Percentiles rank a stretch among this genome's conserved stretches.
These are phyloP conservation scores for Salvia miltiorrhiza DNA, from an alignment of 257 asterid species.

Conservation along the genomic window DNA sequence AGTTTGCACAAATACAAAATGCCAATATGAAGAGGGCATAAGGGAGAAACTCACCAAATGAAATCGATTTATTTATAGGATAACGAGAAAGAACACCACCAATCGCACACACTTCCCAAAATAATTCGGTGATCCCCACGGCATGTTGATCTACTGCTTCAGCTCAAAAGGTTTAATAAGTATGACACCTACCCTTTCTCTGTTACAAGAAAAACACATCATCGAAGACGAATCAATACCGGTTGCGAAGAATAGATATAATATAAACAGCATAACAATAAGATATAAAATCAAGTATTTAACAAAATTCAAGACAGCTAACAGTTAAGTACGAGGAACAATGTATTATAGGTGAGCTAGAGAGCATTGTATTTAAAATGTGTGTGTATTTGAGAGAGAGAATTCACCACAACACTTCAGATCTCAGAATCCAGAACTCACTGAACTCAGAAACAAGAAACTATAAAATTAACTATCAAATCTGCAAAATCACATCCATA, in stretches of 20 bases:
- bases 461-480: not conserved
- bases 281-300: not conserved
- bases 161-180: slow-evolving; percentile 20
- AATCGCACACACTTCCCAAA: slow-evolving; percentile 61
- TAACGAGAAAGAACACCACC: slow-evolving; percentile 64
- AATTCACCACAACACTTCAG: not conserved
- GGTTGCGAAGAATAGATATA: not conserved
- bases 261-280: not conserved
- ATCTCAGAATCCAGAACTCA: not conserved
- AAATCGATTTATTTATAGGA: slow-evolving; percentile 51
- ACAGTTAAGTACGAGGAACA: not conserved
- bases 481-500: not conserved
- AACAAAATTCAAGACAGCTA: not conserved
- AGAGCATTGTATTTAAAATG: not conserved
- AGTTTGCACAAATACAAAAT: not conserved
- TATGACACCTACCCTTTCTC: slow-evolving; percentile 31
- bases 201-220: slow-evolving; percentile 1
- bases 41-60: slow-evolving; percentile 43
- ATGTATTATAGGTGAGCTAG: not conserved
- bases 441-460: not conserved
- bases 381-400: not conserved
- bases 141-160: slow-evolving; percentile 57
- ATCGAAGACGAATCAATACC: not conserved
- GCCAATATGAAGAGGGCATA: not conserved
- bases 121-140: slow-evolving; percentile 61